phyloP scores from a whole-genome alignment of 192 early-diverging fungal species.

The Backusella sp. region DNA sequence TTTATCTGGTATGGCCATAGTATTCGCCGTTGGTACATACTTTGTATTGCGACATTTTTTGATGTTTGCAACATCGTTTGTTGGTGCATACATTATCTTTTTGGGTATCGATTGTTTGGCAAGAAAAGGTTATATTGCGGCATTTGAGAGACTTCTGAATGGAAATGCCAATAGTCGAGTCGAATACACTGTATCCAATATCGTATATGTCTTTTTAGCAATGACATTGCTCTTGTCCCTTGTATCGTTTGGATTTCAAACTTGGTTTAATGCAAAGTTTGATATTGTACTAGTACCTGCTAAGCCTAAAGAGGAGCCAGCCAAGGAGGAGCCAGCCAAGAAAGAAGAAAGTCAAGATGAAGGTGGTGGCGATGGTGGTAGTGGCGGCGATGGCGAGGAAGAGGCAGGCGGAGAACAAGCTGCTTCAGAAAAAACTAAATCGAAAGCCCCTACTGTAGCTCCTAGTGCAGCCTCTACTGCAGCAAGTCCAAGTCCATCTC shows the following conservation, averaged over 20 bases:
- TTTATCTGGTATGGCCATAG: neutral
- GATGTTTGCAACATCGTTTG: neutral
- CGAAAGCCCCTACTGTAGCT: neutral
- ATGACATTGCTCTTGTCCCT: slow-evolving; percentile 13
- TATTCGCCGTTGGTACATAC: neutral
- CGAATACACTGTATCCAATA: neutral
- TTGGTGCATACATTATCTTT: neutral
- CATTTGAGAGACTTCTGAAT: neutral
- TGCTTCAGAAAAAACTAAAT: neutral
- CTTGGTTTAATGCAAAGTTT: neutral
- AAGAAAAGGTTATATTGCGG: neutral
- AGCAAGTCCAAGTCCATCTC: neutral
- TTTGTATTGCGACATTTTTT: neutral
- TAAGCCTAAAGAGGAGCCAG: neutral
- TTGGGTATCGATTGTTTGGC: neutral
- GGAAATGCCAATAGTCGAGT: neutral
- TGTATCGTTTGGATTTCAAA: slow-evolving; percentile 4
- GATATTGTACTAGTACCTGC: neutral
- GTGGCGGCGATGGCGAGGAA: neutral
- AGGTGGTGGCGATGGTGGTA: neutral
- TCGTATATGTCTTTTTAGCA: neutral
- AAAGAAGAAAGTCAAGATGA: neutral
- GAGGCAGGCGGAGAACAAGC: neutral
- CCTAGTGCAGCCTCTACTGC: neutral
- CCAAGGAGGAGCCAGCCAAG: neutral